A percentile compares a stretch with the other conserved stretches of the same genome.
Evolutionary conservation across 345 rosid species (phyloP).

Genomic region (Durio zibethinus): DNA sequence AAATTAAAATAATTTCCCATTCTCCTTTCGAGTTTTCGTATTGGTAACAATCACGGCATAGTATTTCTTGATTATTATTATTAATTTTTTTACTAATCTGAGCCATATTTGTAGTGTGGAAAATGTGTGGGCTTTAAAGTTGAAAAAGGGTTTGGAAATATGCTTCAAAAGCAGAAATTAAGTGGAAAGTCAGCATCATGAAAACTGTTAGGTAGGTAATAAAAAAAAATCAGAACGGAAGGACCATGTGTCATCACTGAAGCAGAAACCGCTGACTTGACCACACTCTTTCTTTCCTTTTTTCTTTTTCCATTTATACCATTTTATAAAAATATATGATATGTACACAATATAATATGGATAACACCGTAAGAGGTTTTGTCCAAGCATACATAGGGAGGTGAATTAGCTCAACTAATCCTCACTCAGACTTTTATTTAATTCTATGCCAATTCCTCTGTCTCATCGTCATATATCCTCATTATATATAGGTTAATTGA

Average conservation of each 20-base stretch:
- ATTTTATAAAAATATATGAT: no score
- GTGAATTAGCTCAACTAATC: constrained; percentile 41
- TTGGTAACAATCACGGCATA: no score
- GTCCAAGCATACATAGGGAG: constrained; percentile 15
- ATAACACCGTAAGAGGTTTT: no score
- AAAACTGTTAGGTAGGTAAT: background rate
- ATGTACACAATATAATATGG: no score
- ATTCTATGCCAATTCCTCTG: background rate
- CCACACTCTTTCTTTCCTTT: background rate
- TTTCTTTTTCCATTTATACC: no score
- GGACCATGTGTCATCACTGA: constrained; percentile 27
- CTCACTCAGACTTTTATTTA: constrained; percentile 17
- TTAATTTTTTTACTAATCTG: no score
- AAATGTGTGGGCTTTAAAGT: background rate
- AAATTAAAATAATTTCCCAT: no score
- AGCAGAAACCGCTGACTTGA: constrained; percentile 21
- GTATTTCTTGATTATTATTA: no score
- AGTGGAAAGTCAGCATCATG: background rate
- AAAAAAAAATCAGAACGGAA: constrained; percentile 21
- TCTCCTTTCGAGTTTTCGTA: no score
- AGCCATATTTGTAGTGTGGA: background rate
- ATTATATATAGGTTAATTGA: background rate
- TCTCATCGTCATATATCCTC: constrained; percentile 8
- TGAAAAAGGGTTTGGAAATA: background rate
- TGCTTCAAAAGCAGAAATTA: background rate